These are phyloP conservation scores for Neopestalotiopsis rosae DNA, from an alignment of 2,329 filamentous ascomycete species.

Conservation along the genomic window DNA sequence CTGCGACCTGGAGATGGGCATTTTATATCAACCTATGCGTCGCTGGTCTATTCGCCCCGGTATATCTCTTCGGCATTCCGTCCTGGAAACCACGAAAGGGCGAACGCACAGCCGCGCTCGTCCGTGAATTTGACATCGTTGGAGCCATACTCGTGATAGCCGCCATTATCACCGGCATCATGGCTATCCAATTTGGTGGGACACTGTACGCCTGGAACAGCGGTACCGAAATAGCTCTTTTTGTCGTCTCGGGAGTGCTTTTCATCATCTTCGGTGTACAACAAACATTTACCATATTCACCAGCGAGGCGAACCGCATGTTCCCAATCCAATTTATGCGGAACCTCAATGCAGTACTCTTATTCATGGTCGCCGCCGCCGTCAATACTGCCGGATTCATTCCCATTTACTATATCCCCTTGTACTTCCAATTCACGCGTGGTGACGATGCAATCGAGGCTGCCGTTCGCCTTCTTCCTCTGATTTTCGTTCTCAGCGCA, in stretches of 20 bases:
- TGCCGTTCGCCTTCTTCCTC: conserved; percentile 47
- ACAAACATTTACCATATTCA: conserved; percentile 48
- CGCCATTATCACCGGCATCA: conserved; percentile 45
- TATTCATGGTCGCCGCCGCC: conserved; percentile 44
- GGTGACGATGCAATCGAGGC: conserved; percentile 44
- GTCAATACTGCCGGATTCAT: conserved; percentile 32
- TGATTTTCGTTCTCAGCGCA: conserved; percentile 42
- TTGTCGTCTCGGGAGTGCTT: conserved; percentile 47
- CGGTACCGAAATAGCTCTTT: conserved; percentile 49
- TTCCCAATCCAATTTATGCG: conserved; percentile 48
- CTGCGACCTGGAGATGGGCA: conserved; percentile 47
- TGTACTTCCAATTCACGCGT: conserved; percentile 55
- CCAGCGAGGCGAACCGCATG: conserved; percentile 41
- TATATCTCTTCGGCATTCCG: conserved; percentile 37
- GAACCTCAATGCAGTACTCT: conserved; percentile 27
- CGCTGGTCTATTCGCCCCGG: conserved; percentile 38
- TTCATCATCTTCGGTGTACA: conserved; percentile 50
- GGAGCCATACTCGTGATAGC: conserved; percentile 49
- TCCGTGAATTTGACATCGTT: conserved; percentile 46
- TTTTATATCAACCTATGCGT: conserved; percentile 62
- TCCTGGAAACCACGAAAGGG: conserved; percentile 23
- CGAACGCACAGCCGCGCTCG: conserved; percentile 26
- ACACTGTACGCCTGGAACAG: conserved; percentile 51
- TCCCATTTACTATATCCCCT: conserved; percentile 54
- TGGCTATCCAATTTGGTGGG: conserved; percentile 59